Conservation (phyloP, 2,329 filamentous ascomycete species). For the Neonectria sp. region DNA sequence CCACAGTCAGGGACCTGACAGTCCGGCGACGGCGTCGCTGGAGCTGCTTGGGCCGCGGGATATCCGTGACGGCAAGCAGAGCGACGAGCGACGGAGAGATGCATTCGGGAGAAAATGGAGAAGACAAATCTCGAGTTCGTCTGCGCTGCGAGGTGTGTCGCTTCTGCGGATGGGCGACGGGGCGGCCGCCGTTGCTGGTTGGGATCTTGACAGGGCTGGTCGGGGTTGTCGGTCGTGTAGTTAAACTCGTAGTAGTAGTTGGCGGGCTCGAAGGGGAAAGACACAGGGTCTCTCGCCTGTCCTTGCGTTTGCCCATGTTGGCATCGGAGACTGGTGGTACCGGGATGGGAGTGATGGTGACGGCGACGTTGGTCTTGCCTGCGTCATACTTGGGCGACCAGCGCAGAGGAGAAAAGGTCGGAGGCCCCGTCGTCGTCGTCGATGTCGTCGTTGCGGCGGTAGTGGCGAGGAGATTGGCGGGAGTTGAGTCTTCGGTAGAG, state of each 20-base stretch:
- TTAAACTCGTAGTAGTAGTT: conserved; percentile 47
- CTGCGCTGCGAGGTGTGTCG: conserved; percentile 56
- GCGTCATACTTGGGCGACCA: conserved; percentile 52
- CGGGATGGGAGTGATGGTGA: conserved; percentile 43
- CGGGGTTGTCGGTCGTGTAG: conserved; percentile 51
- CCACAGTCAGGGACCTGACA: conserved; percentile 63
- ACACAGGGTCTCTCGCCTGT: conserved; percentile 47
- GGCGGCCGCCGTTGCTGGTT: conserved; percentile 56
- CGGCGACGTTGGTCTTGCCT: conserved; percentile 44
- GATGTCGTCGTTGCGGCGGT: conserved; percentile 35
- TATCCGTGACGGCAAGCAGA: conserved; percentile 73
- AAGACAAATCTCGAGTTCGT: conserved; percentile 60
- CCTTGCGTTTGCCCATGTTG: conserved; percentile 55
- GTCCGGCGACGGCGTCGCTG: conserved; percentile 51
- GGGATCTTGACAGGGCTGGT: conserved; percentile 72
- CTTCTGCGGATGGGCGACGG: conserved; percentile 55
- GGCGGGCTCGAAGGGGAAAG: conserved; percentile 49
- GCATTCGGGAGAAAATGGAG: conserved; percentile 67
- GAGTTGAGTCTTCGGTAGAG: conserved; percentile 12
- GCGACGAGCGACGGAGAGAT: conserved; percentile 73
- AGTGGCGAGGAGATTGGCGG: conserved; percentile 21
- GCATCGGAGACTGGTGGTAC: conserved; percentile 45
- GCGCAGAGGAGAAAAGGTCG: conserved; percentile 39
- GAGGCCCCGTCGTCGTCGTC: conserved; percentile 36
- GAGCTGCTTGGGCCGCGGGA: conserved; percentile 64